phyloP scores from a whole-genome alignment of 805 yeast genomes.

The Wickerhamiella kurtzmanii region DNA sequence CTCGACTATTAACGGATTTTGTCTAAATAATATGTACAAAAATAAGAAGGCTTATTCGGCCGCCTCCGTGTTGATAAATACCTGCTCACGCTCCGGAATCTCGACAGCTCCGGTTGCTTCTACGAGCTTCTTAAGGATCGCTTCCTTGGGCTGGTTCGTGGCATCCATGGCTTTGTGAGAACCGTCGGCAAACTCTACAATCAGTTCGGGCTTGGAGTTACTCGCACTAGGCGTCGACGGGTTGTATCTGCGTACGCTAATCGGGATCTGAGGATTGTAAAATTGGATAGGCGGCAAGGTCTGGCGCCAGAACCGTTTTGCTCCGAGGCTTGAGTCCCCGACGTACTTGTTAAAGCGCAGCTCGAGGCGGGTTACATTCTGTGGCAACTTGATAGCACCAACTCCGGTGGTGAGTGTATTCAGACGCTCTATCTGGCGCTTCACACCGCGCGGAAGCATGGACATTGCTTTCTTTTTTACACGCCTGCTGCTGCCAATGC shows the following conservation, averaged over 20 bases:
- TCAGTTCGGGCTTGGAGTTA: constrained; percentile 32
- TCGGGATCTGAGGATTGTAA: constrained; percentile 61
- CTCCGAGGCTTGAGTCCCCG: constrained; percentile 13
- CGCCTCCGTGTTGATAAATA: constrained; percentile 3
- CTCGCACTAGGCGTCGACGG: constrained; percentile 29
- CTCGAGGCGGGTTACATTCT: constrained; percentile 15
- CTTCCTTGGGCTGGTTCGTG: constrained; percentile 34
- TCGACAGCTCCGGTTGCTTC: constrained; percentile 37
- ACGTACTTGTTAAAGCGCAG: constrained; percentile 18
- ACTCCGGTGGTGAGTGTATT: constrained; percentile 22
- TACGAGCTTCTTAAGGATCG: constrained; percentile 46
- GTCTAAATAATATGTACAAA: neutral
- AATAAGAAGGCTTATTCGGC: neutral
- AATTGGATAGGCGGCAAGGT: constrained; percentile 66
- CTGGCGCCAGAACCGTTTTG: constrained; percentile 57
- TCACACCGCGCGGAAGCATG: constrained; percentile 20
- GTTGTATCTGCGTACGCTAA: constrained; percentile 45
- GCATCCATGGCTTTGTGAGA: constrained; percentile 37
- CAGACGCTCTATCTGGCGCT: constrained; percentile 19
- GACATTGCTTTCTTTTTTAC: constrained; percentile 2
- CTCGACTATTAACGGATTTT: neutral
- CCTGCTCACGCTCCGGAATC: constrained; percentile 26
- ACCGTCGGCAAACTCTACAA: constrained; percentile 31
- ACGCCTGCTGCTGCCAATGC: neutral
- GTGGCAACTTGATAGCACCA: constrained; percentile 22